Conservation (phyloP, 2,329 filamentous ascomycete genomes). For the Fusarium poae region DNA sequence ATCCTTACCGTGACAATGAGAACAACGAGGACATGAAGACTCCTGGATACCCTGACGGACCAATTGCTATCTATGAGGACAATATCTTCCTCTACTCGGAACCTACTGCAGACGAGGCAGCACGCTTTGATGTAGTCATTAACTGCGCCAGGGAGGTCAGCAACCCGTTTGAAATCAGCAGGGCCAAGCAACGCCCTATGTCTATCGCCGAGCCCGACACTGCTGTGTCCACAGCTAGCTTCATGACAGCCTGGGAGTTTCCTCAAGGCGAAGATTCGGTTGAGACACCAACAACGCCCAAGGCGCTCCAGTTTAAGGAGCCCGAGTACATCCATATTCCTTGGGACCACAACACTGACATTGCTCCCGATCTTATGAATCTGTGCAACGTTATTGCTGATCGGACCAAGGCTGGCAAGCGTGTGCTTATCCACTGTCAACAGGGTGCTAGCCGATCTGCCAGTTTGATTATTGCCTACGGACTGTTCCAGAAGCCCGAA, state of each 20-base stretch:
- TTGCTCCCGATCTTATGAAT: slow-evolving; percentile 79
- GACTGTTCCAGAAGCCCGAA: slow-evolving; percentile 81
- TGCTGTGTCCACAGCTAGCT: slow-evolving; percentile 68
- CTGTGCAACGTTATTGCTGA: slow-evolving; percentile 83
- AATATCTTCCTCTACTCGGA: slow-evolving; percentile 84
- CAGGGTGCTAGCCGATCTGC: slow-evolving; percentile 88
- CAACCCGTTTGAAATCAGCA: slow-evolving; percentile 74
- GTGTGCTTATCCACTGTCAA: slow-evolving; percentile 85
- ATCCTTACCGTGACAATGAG: slow-evolving; percentile 74
- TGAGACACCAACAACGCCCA: slow-evolving; percentile 68
- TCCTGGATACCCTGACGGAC: slow-evolving; percentile 84
- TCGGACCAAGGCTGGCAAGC: slow-evolving; percentile 78
- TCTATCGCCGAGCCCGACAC: slow-evolving; percentile 63
- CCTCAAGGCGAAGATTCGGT: slow-evolving; percentile 56
- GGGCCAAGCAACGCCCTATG: slow-evolving; percentile 48
- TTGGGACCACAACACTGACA: slow-evolving; percentile 91
- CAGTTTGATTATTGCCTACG: slow-evolving; percentile 88
- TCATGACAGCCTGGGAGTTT: slow-evolving; percentile 72
- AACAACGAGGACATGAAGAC: slow-evolving; percentile 84
- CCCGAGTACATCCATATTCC: slow-evolving; percentile 90
- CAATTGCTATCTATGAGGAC: slow-evolving; percentile 84
- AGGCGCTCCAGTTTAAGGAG: slow-evolving; percentile 62
- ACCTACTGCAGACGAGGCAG: slow-evolving; percentile 81
- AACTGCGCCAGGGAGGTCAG: slow-evolving; percentile 86
- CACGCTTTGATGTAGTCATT: slow-evolving; percentile 83